Conservation (phyloP, 768 basidiomycete species). For the Tricholomella constricta region DNA sequence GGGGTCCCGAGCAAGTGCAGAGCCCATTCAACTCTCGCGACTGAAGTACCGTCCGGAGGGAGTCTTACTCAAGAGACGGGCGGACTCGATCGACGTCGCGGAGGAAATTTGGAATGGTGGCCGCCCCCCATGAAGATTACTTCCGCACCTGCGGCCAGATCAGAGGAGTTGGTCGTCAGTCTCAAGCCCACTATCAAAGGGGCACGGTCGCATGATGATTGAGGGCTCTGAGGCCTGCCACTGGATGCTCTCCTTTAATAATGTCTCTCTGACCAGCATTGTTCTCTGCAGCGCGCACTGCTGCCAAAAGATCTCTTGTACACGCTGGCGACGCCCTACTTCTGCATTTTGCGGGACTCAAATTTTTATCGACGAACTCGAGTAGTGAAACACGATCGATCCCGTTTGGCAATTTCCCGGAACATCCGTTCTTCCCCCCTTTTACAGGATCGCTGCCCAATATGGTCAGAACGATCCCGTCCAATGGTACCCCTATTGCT, state of each 20-base stretch:
- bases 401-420: constrained; percentile 23
- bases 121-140: constrained; percentile 38
- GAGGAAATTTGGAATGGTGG: constrained; percentile 36
- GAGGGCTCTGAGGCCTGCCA: background rate
- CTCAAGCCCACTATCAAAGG: constrained; percentile 4
- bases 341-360: constrained; percentile 7
- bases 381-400: constrained; percentile 54
- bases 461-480: constrained; percentile 40
- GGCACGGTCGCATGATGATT: background rate
- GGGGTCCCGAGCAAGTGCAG: constrained; percentile 21
- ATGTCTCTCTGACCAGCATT: background rate
- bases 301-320: background rate
- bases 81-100: constrained; percentile 37
- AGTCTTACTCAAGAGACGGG: constrained; percentile 24
- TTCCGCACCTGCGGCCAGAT: constrained; percentile 31
- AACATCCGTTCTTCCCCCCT: constrained; percentile 25
- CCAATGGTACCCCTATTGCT: constrained; percentile 37
- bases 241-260: background rate
- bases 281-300: background rate
- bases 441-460: constrained; percentile 30
- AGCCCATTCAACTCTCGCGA: constrained; percentile 29
- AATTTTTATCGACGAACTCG: constrained; percentile 14
- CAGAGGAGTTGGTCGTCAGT: constrained; percentile 17
- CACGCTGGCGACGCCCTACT: background rate
- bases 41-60: constrained; percentile 22